phyloP scores from a whole-genome alignment of 2,329 filamentous ascomycete species.

The Sphaerulina vaccinii region DNA sequence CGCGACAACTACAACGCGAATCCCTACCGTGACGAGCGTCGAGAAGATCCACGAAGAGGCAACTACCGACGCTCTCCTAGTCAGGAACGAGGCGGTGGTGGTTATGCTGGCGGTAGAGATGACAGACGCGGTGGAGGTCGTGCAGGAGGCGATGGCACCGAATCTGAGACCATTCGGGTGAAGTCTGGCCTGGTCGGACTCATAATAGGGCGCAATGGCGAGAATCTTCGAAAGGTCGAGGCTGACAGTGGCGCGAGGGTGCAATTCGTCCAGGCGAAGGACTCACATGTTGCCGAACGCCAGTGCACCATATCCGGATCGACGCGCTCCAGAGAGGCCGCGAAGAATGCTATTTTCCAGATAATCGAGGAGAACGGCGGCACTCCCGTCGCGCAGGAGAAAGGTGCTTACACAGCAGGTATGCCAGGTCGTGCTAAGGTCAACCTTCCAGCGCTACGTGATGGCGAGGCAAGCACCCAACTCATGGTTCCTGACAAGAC shows the following conservation, averaged over 20 bases:
- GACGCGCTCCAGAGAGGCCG: slow-evolving; percentile 68
- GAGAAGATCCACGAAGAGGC: slow-evolving; percentile 60
- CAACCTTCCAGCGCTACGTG: slow-evolving; percentile 58
- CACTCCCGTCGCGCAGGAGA: slow-evolving; percentile 39
- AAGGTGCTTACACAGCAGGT: slow-evolving; percentile 37
- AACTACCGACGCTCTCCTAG: slow-evolving; percentile 71
- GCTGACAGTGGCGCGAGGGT: slow-evolving; percentile 78
- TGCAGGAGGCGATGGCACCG: slow-evolving; percentile 64
- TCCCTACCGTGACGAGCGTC: slow-evolving; percentile 81
- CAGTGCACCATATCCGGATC: slow-evolving; percentile 84
- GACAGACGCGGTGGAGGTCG: slow-evolving; percentile 28
- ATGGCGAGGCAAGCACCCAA: slow-evolving; percentile 82
- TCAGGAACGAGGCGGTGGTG: slow-evolving; percentile 45
- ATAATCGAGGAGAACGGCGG: slow-evolving; percentile 85
- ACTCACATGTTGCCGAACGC: slow-evolving; percentile 68
- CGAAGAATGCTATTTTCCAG: slow-evolving; percentile 77
- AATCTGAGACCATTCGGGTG: slow-evolving; percentile 81
- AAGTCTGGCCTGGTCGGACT: slow-evolving; percentile 84
- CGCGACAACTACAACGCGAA: slow-evolving; percentile 67
- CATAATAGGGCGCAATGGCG: slow-evolving; percentile 86
- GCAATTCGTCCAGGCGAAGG: slow-evolving; percentile 78
- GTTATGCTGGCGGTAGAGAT: slow-evolving; percentile 31
- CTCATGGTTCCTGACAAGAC: slow-evolving; percentile 95
- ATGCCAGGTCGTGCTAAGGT: slow-evolving; percentile 39
- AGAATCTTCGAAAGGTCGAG: slow-evolving; percentile 84